Conservation (phyloP, 495 filamentous ascomycete genomes). For the Articulospora tetracladia region DNA sequence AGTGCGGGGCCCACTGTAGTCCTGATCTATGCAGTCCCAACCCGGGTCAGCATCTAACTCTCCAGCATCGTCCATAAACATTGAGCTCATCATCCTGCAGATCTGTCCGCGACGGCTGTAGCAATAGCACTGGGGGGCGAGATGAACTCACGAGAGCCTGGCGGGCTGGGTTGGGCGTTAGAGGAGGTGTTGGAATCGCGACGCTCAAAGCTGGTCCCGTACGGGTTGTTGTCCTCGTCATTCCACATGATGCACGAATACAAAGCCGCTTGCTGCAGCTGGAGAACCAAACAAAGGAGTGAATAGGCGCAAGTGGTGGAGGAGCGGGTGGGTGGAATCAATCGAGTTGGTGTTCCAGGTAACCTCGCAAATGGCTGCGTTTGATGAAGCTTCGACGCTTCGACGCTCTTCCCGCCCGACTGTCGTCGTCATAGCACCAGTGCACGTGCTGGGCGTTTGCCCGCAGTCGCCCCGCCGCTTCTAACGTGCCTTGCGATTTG, state of each 20-base stretch:
- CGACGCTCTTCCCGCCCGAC: background rate
- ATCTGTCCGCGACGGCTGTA: constrained; percentile 10
- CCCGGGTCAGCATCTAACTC: constrained; percentile 35
- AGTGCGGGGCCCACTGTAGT: constrained; percentile 22
- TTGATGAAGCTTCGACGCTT: background rate
- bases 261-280: constrained; percentile 16
- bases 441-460: background rate
- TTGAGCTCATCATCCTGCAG: constrained; percentile 30
- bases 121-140: constrained; percentile 35
- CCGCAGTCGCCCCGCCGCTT: too few species aligned
- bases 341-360: background rate
- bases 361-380: background rate
- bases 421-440: background rate
- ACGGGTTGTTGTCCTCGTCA: constrained; percentile 91
- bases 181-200: constrained; percentile 74
- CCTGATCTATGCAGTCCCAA: constrained; percentile 38
- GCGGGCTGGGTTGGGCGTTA: constrained; percentile 61
- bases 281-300: constrained; percentile 10
- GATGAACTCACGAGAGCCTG: constrained; percentile 43
- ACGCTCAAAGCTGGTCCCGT: constrained; percentile 79
- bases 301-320: background rate
- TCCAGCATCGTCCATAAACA: constrained; percentile 26
- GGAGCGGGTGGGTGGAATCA: background rate
- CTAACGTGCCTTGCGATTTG: too few species aligned
- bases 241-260: constrained; percentile 57